Percentiles rank a stretch among this genome's conserved stretches.
Conservation (phyloP, 371 early-diverging fungal species). For the Rhizomucor miehei region DNA sequence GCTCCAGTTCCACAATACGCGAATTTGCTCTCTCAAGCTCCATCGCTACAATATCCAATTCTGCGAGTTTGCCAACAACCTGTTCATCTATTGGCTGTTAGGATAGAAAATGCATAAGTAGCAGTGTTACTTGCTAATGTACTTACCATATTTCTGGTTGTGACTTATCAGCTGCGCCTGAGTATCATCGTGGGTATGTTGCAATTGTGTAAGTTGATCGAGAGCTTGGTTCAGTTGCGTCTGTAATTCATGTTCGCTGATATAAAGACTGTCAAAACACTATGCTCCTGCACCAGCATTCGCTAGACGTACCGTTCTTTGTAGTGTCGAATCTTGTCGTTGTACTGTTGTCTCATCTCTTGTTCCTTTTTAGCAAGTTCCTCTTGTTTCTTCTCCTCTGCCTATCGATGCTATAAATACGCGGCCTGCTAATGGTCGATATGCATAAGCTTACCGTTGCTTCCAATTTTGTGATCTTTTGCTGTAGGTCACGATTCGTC, state of each 20-base stretch:
- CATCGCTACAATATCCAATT: slow-evolving; percentile 80
- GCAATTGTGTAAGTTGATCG: slow-evolving; percentile 68
- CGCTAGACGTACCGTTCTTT: slow-evolving; percentile 67
- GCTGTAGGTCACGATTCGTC: slow-evolving; percentile 47
- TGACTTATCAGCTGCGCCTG: slow-evolving; percentile 75
- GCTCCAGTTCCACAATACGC: slow-evolving; percentile 66
- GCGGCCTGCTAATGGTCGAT: neutral
- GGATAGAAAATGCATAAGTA: neutral
- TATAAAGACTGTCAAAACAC: neutral
- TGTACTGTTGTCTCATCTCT: slow-evolving; percentile 66
- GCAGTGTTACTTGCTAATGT: neutral
- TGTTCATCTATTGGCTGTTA: slow-evolving; percentile 60
- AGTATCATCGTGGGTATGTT: slow-evolving; percentile 71
- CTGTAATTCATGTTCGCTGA: slow-evolving; percentile 80
- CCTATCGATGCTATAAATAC: slow-evolving; percentile 21
- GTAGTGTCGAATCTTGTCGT: slow-evolving; percentile 74
- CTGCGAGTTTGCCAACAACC: slow-evolving; percentile 80
- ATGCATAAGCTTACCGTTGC: slow-evolving; percentile 20
- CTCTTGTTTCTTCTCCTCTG: slow-evolving; percentile 59
- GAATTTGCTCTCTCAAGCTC: slow-evolving; percentile 83
- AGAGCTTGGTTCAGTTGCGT: slow-evolving; percentile 78
- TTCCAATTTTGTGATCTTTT: slow-evolving; percentile 52
- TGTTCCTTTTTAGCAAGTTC: slow-evolving; percentile 53
- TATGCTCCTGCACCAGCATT: neutral
- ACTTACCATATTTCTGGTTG: slow-evolving; percentile 65